Evolutionary conservation across 208 protist genomes (phyloP).

Genomic region (Trypanosoma caninum): DNA sequence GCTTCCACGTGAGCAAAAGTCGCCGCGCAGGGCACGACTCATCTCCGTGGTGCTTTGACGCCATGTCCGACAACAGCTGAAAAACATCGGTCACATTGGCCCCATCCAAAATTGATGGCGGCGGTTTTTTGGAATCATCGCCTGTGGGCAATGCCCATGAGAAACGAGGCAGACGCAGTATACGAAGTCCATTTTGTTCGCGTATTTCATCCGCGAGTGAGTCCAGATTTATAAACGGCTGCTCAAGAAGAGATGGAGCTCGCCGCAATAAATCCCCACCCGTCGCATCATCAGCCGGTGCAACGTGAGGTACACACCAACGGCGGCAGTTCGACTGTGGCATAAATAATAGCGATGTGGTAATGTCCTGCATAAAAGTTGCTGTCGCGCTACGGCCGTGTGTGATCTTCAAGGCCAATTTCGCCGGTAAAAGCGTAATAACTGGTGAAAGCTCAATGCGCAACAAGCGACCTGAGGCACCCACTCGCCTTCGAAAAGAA

Average conservation of each 20-base stretch:
- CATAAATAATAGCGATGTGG: constrained; percentile 7
- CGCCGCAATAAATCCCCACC: not conserved
- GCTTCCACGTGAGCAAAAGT: constrained; percentile 14
- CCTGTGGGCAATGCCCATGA: constrained; percentile 2
- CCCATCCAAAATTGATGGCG: not conserved
- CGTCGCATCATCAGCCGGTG: constrained; percentile 4
- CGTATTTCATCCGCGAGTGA: constrained; percentile 15
- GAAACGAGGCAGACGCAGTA: constrained; percentile 25
- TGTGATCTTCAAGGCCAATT: constrained; percentile 7
- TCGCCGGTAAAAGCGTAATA: constrained; percentile 24
- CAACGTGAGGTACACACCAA: constrained; percentile 12
- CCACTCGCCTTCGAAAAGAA: constrained; percentile 27
- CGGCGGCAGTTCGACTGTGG: constrained; percentile 1
- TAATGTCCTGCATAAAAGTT: constrained; percentile 31
- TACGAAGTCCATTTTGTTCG: constrained; percentile 14
- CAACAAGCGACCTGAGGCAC: constrained; percentile 21
- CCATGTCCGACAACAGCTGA: not conserved
- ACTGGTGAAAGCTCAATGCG: constrained; percentile 31
- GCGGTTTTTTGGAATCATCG: not conserved
- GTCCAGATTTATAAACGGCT: constrained; percentile 35
- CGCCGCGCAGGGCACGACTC: constrained; percentile 17
- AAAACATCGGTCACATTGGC: not conserved
- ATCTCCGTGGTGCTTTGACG: not conserved
- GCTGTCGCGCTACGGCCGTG: constrained; percentile 36
- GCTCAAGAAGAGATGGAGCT: constrained; percentile 28